A percentile compares a stretch with the other conserved stretches of the same genome.
phyloP scores from a whole-genome alignment of 1,139 yeast species.

The Taphrina populina region DNA sequence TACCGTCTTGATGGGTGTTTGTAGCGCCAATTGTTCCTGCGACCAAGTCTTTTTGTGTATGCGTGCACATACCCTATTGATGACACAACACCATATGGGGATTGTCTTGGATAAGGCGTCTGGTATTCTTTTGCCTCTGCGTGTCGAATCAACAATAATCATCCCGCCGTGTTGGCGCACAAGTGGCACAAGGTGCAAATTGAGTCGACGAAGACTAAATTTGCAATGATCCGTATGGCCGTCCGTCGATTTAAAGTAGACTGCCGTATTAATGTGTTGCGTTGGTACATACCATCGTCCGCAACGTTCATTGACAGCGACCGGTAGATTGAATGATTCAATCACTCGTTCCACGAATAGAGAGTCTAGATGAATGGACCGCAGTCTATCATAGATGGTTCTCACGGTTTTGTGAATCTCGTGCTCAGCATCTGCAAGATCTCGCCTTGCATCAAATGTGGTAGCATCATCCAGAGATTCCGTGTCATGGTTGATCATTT shows the following conservation, averaged over 20 bases:
- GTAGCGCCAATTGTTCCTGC: slow-evolving; percentile 45
- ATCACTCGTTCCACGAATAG: slow-evolving; percentile 48
- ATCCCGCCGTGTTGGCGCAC: slow-evolving; percentile 52
- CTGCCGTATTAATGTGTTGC: slow-evolving; percentile 48
- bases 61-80: slow-evolving; percentile 55
- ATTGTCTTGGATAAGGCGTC: slow-evolving; percentile 83
- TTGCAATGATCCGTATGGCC: slow-evolving; percentile 83
- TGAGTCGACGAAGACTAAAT: slow-evolving; percentile 69
- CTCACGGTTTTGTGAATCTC: background rate
- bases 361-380: slow-evolving; percentile 65
- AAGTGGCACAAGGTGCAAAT: slow-evolving; percentile 62
- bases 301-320: slow-evolving; percentile 76
- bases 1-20: slow-evolving; percentile 57
- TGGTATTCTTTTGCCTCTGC: slow-evolving; percentile 80
- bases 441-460: too few species aligned
- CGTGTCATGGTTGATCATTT: too few species aligned
- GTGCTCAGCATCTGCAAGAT: too few species aligned
- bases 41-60: slow-evolving; percentile 37
- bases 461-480: too few species aligned
- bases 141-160: slow-evolving; percentile 75
- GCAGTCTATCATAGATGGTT: slow-evolving; percentile 54
- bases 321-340: slow-evolving; percentile 44
- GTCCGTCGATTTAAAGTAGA: slow-evolving; percentile 86
- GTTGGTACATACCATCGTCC: slow-evolving; percentile 80
- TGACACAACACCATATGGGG: slow-evolving; percentile 88